Evolutionary conservation across 2,329 filamentous ascomycete species (phyloP).

Genomic region (Westerdykella ornata): DNA sequence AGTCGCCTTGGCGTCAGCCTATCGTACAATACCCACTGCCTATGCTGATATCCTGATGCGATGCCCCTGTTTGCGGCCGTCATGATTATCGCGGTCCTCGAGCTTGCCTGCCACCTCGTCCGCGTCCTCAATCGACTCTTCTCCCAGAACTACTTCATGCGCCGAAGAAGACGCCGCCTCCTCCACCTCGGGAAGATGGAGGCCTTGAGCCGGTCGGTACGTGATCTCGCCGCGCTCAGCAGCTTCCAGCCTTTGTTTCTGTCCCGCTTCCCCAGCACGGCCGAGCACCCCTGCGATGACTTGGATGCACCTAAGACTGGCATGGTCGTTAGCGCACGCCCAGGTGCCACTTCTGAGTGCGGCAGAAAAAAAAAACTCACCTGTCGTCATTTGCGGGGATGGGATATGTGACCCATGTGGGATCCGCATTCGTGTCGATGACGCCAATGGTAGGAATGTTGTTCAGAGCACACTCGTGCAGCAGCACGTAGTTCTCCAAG

Average conservation of each 20-base stretch:
- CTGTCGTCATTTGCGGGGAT: conserved; percentile 97
- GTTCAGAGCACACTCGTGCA: conserved; percentile 84
- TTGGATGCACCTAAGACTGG: conserved; percentile 70
- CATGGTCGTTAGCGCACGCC: conserved; percentile 6
- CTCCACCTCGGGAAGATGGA: conserved; percentile 16
- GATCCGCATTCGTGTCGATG: conserved; percentile 88
- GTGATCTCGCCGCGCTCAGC: conserved; percentile 58
- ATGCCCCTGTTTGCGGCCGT: conserved; percentile 17
- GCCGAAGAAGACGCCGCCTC: conserved; percentile 3
- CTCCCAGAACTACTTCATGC: not conserved
- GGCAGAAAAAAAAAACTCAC: conserved; percentile 47
- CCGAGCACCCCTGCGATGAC: conserved; percentile 82
- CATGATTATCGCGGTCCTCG: conserved; percentile 20
- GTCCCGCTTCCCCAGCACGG: conserved; percentile 72
- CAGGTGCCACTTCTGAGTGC: not conserved
- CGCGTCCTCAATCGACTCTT: conserved; percentile 10
- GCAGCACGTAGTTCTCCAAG: conserved; percentile 78
- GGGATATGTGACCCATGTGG: conserved; percentile 90
- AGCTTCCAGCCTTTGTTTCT: conserved; percentile 57
- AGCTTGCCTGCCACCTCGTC: conserved; percentile 17
- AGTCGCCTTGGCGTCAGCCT: too few relatives aligned
- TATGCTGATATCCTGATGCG: conserved; percentile 6
- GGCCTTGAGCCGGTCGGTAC: conserved; percentile 40
- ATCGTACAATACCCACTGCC: not conserved
- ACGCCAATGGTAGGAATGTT: conserved; percentile 91